Conservation (phyloP, 495 filamentous ascomycete genomes). For the Aspergillus mulundensis region DNA sequence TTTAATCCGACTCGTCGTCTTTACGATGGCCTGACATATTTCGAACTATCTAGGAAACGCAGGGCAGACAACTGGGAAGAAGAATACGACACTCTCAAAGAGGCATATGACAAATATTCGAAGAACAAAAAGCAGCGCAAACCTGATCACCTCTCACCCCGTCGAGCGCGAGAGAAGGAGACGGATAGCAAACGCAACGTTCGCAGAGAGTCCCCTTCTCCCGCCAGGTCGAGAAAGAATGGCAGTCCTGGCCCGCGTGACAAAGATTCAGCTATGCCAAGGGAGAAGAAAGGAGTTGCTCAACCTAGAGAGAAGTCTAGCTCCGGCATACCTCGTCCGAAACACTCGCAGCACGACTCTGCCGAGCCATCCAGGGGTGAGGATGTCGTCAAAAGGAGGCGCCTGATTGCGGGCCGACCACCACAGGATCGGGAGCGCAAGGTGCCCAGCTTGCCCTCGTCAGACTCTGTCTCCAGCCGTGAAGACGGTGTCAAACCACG, state of each 20-base stretch:
- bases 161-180: conserved; percentile 55
- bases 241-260: conserved; percentile 34
- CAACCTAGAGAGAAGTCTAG: conserved; percentile 21
- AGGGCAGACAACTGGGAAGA: conserved; percentile 85
- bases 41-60: conserved; percentile 75
- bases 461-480: conserved; percentile 40
- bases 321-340: background rate
- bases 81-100: conserved; percentile 76
- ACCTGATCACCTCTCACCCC: conserved; percentile 47
- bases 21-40: conserved; percentile 69
- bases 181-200: conserved; percentile 45
- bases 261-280: conserved; percentile 27
- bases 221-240: conserved; percentile 42
- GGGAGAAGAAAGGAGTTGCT: conserved; percentile 34
- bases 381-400: conserved; percentile 36
- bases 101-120: conserved; percentile 65
- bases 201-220: conserved; percentile 49
- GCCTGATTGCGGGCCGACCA: conserved; percentile 42
- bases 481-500: conserved; percentile 34
- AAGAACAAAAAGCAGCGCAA: conserved; percentile 42
- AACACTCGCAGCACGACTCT: conserved; percentile 20
- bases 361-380: conserved; percentile 29
- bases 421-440: conserved; percentile 37
- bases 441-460: conserved; percentile 36
- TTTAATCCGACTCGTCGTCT: conserved; percentile 73